phyloP scores from a whole-genome alignment of 2,329 filamentous ascomycete genomes.

The Knufia fluminis region DNA sequence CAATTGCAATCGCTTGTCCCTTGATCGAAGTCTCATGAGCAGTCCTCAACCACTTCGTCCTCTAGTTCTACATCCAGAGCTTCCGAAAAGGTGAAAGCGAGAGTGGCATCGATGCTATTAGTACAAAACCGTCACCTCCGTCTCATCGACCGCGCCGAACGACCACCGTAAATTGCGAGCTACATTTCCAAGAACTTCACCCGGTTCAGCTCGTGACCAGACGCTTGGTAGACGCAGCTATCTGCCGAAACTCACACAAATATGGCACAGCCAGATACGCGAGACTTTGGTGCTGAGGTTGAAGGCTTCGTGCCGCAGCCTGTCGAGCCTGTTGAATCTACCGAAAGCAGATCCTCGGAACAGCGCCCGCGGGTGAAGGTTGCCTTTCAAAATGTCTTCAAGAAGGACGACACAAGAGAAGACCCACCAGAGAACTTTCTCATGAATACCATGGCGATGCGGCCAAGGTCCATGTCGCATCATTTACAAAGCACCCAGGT shows the following conservation, averaged over 20 bases:
- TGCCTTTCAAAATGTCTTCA: conserved; percentile 2
- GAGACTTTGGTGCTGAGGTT: conserved; percentile 6
- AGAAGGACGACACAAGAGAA: neutral
- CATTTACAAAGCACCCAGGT: conserved; percentile 18
- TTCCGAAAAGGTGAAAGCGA: too few species aligned
- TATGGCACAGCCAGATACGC: conserved; percentile 5
- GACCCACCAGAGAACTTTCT: neutral
- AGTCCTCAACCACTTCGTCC: neutral
- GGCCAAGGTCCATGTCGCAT: conserved; percentile 21
- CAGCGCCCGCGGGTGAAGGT: neutral
- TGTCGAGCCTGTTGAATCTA: neutral
- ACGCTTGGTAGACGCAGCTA: too few species aligned
- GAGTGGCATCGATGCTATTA: too few species aligned
- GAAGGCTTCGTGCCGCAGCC: neutral
- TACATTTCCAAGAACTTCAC: neutral
- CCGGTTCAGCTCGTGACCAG: too few species aligned
- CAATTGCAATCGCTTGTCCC: neutral
- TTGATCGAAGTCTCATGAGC: neutral
- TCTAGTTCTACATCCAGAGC: too few species aligned
- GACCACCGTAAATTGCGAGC: neutral
- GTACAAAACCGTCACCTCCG: too few species aligned
- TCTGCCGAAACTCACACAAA: neutral
- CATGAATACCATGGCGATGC: conserved; percentile 5
- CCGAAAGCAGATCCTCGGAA: neutral
- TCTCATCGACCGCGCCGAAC: neutral